A percentile compares a stretch with the other conserved stretches of the same genome.
Conservation (phyloP, 768 basidiomycete species). For the Clitopilus hobsonii region DNA sequence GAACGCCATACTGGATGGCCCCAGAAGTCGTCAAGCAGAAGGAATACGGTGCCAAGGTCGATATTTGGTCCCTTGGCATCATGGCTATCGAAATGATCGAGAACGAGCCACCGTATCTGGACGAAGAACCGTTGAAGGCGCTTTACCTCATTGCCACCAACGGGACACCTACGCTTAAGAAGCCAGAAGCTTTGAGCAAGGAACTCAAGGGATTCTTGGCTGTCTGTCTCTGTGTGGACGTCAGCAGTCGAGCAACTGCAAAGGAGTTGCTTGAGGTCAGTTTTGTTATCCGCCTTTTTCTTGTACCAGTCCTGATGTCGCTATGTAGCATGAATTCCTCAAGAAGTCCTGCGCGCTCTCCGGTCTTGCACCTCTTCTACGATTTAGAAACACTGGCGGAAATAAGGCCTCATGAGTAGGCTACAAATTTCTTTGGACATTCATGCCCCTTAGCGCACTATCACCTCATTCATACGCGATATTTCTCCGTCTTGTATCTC, state of each 20-base stretch:
- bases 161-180: slow-evolving; percentile 96
- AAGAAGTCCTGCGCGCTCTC: slow-evolving; percentile 80
- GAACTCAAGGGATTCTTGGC: slow-evolving; percentile 96
- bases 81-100: slow-evolving; percentile 99
- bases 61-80: slow-evolving; percentile 95
- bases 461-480: neutral
- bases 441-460: neutral
- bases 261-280: slow-evolving; percentile 79
- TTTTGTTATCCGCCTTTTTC: slow-evolving; percentile 9
- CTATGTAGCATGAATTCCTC: slow-evolving; percentile 85
- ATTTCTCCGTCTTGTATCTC: neutral
- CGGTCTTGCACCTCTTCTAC: slow-evolving; percentile 80
- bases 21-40: slow-evolving; percentile 98
- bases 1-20: slow-evolving; percentile 98
- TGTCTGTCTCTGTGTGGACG: slow-evolving; percentile 98
- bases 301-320: neutral
- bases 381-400: slow-evolving; percentile 77
- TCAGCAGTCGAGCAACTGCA: slow-evolving; percentile 87
- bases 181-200: slow-evolving; percentile 84
- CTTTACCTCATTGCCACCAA: slow-evolving; percentile 96
- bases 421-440: neutral
- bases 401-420: slow-evolving; percentile 41
- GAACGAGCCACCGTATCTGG: slow-evolving; percentile 93
- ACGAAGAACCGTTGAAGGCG: slow-evolving; percentile 93
- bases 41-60: slow-evolving; percentile 94